Conservation (phyloP, 495 filamentous ascomycete species). For the Aspergillus bridgeri region DNA sequence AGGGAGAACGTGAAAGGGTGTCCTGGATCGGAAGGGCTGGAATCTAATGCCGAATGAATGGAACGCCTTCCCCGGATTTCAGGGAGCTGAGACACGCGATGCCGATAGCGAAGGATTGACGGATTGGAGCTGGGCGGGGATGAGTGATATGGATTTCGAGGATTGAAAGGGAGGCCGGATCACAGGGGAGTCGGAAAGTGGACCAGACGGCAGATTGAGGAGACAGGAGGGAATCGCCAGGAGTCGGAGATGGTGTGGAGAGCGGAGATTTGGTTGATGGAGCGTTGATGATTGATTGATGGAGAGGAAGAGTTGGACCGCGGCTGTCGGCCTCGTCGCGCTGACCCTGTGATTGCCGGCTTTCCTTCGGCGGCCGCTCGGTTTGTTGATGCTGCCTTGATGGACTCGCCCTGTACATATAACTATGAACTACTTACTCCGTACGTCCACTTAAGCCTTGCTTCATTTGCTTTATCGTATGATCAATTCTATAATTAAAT, state of each 20-base stretch:
- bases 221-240: neutral
- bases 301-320: slow-evolving; percentile 23
- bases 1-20: neutral
- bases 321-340: slow-evolving; percentile 32
- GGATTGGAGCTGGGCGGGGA: neutral
- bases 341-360: slow-evolving; percentile 5
- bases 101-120: neutral
- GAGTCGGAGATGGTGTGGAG: slow-evolving; percentile 4
- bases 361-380: neutral
- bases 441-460: no score
- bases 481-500: no score
- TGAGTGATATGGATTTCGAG: neutral
- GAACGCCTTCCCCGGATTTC: slow-evolving; percentile 14
- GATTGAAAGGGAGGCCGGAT: neutral
- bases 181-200: neutral
- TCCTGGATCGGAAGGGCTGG: neutral
- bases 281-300: neutral
- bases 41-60: neutral
- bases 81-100: neutral
- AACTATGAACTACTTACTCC: no score
- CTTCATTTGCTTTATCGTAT: no score
- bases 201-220: neutral
- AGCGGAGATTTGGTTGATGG: slow-evolving; percentile 9
- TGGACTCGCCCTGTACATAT: no score
- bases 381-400: no score